These are phyloP conservation scores for Claviceps citrina DNA, from an alignment of 2,329 filamentous ascomycete genomes.

Conservation along the genomic window DNA sequence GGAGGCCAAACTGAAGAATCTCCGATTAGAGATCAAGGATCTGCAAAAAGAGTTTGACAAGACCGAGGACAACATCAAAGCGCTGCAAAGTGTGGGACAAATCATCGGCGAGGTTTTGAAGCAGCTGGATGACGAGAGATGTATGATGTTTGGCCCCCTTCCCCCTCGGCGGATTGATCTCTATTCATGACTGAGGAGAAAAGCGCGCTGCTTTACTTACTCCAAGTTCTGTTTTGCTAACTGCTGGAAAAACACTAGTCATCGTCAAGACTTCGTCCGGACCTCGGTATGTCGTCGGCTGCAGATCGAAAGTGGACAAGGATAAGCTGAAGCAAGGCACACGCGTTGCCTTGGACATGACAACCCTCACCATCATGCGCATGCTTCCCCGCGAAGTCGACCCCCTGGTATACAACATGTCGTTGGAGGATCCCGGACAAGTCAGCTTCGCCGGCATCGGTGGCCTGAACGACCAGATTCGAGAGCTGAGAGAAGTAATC, in stretches of 20 bases:
- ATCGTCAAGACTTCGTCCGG: constrained; percentile 98
- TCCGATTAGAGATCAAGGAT: constrained; percentile 91
- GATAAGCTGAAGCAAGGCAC: constrained; percentile 95
- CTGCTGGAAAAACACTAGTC: constrained; percentile 38
- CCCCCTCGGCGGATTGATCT: not conserved
- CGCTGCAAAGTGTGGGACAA: constrained; percentile 93
- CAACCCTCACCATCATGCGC: constrained; percentile 97
- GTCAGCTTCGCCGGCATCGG: constrained; percentile 97
- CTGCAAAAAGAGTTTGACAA: constrained; percentile 89
- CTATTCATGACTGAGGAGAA: not conserved
- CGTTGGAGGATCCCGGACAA: constrained; percentile 89
- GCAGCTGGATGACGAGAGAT: constrained; percentile 96
- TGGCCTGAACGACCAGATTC: constrained; percentile 94
- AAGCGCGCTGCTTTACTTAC: not conserved
- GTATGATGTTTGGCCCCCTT: constrained; percentile 38
- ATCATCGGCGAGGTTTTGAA: constrained; percentile 99
- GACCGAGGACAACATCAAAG: constrained; percentile 99
- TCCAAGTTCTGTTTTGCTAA: constrained; percentile 4
- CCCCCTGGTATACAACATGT: constrained; percentile 99
- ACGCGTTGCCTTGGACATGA: constrained; percentile 96
- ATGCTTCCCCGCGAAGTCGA: constrained; percentile 98
- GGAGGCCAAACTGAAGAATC: constrained; percentile 91
- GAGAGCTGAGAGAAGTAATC: constrained; percentile 93
- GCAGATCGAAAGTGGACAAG: constrained; percentile 96
- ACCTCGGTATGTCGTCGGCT: constrained; percentile 93